Base-by-base conservation (phyloP, 495 filamentous ascomycete genomes). In the Pyrenopolyporus hunteri region DNA sequence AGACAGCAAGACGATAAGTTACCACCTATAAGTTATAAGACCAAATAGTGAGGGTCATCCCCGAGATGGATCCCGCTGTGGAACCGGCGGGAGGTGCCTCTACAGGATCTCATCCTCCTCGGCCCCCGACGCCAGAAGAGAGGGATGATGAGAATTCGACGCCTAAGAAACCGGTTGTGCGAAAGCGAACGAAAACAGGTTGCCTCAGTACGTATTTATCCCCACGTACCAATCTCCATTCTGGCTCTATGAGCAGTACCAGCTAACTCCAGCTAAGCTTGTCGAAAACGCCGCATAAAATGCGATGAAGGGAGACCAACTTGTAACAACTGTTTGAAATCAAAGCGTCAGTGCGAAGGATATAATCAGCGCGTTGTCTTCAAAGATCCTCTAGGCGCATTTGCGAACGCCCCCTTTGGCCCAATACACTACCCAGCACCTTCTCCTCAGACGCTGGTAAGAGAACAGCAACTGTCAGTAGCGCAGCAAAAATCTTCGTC, bases 231-330 rank as follows among this genome's bases (percentile, higher is more conserved):
- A 23, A 32, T 6, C 10, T 55, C 36, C n/a, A 42, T 51, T n/a
- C 10, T 47, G 51, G 37, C 48, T n/a, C 10, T 47, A 48, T 62
- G 33, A 9, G 14, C 26, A 20, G 40, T 20, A 36, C 31, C 25
- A 45, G 36, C 68, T 73, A 31, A 71, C 58, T 31, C 33, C 17
- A 22, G 56, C 57, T 16, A 67, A 95, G 91, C 94, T 46, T 98
- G 94, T 79, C 89, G 94, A 46, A 92, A 88, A 74, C 86, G 94
- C 14, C 89, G 94, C 43, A 98, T 98, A 72, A 98, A 98, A 76
- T 98, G 94, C 71, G 94, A 93, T 45, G 94, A 98, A 70, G 92
- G 94, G 70, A 89, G 90, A 52, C 94, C 93, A 42, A 92, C 85
- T 11, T 98, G 94, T 76, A 85, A 82, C 58, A 81, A 98, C 71